Evolutionary conservation across 352 stramenopile species (phyloP).

Genomic region (Pythium sp.): DNA sequence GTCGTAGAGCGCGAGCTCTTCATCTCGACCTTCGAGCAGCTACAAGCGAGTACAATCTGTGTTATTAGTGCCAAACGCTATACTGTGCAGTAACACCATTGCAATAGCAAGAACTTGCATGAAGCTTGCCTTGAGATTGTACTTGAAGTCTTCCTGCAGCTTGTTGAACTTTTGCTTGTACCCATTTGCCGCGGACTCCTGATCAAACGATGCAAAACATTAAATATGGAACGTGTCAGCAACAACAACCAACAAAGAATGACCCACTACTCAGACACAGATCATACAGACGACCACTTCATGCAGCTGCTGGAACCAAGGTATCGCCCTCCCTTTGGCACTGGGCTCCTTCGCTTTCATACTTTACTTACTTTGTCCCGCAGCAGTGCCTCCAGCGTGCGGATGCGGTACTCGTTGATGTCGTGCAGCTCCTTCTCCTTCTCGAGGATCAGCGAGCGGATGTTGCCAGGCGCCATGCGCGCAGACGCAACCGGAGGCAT

Average conservation of each 20-base stretch:
- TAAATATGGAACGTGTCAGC: neutral
- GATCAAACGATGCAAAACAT: neutral
- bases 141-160: conserved; percentile 92
- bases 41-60: neutral
- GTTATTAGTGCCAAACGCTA: neutral
- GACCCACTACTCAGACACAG: neutral
- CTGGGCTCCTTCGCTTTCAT: neutral
- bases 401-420: conserved; percentile 91
- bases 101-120: no score
- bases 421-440: conserved; percentile 92
- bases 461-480: conserved; percentile 54
- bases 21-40: conserved; percentile 87
- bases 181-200: conserved; percentile 38
- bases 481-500: neutral
- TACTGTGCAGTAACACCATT: neutral
- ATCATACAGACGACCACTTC: neutral
- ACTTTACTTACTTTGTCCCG: conserved; percentile 58
- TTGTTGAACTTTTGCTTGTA: conserved; percentile 82
- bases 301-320: neutral
- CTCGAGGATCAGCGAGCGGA: conserved; percentile 85
- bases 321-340: no score
- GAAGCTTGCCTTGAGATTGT: conserved; percentile 77
- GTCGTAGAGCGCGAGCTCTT: conserved; percentile 88
- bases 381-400: conserved; percentile 69
- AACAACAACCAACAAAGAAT: neutral